Conservation (phyloP, 2,329 filamentous ascomycete species). For the Leptosphaerulina australis region DNA sequence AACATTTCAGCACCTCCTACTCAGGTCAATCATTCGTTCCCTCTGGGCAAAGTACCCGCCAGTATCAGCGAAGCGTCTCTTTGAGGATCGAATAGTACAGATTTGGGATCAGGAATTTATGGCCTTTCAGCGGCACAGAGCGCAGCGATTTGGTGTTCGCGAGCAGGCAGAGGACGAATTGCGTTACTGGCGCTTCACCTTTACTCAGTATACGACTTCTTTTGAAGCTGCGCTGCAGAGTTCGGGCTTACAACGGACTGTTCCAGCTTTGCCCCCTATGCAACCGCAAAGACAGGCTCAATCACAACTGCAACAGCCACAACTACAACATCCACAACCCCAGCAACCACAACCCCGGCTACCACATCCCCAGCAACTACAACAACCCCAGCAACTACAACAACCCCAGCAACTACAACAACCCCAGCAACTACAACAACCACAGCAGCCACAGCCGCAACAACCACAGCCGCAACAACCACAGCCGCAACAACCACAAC, state of each 20-base stretch:
- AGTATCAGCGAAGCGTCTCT: neutral
- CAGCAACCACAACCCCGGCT: neutral
- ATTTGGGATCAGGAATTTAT: neutral
- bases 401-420: constrained; percentile 1
- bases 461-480: neutral
- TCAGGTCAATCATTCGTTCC: constrained; percentile 56
- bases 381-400: neutral
- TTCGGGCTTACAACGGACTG: neutral
- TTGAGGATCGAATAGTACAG: constrained; percentile 14
- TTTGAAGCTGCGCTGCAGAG: constrained; percentile 2
- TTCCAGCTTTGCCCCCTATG: neutral
- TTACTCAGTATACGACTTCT: constrained; percentile 7
- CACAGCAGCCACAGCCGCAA: neutral
- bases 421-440: constrained; percentile 3
- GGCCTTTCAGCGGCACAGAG: neutral
- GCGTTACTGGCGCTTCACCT: constrained; percentile 7
- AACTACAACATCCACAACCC: neutral
- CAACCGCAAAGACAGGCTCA: constrained; percentile 3
- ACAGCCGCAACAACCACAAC: neutral
- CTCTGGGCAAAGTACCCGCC: constrained; percentile 42
- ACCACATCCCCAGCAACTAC: neutral
- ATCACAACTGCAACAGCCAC: neutral
- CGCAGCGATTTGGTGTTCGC: neutral
- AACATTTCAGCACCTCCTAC: constrained; percentile 61
- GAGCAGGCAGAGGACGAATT: constrained; percentile 8